phyloP scores from a whole-genome alignment of 2,329 filamentous ascomycete genomes.

The Ceratocystis eucalypticola region DNA sequence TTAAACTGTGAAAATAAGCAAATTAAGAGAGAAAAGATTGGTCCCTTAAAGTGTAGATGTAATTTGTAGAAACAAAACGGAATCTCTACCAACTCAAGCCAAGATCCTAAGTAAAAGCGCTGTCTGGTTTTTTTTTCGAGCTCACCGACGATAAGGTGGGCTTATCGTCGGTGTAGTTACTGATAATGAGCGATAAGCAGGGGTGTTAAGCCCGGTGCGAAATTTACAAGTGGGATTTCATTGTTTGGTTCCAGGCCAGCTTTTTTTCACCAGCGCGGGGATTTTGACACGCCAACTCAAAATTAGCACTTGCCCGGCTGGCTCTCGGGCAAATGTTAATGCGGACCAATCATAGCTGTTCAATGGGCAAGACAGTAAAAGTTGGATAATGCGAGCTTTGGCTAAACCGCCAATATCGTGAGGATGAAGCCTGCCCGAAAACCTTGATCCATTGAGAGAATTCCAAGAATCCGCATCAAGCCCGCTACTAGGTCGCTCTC shows the following conservation, averaged over 20 bases:
- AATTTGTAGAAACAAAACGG: background rate
- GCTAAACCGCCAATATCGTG: slow-evolving; percentile 12
- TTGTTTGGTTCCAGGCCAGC: background rate
- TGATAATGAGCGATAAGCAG: slow-evolving; percentile 13
- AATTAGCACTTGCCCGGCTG: slow-evolving; percentile 8
- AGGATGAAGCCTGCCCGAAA: background rate
- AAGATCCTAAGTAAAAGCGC: background rate
- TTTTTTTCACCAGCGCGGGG: background rate
- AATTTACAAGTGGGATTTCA: background rate
- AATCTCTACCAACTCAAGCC: slow-evolving; percentile 14
- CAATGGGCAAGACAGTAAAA: slow-evolving; percentile 16
- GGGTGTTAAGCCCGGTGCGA: background rate
- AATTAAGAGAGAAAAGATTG: background rate
- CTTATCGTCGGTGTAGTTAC: slow-evolving; percentile 16
- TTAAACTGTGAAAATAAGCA: background rate
- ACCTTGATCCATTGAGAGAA: slow-evolving; percentile 4
- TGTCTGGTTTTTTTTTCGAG: slow-evolving; percentile 16
- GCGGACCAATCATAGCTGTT: slow-evolving; percentile 12
- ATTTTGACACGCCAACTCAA: background rate
- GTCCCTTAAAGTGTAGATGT: slow-evolving; percentile 4
- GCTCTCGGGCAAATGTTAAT: slow-evolving; percentile 15
- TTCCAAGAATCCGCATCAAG: background rate
- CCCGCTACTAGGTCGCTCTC: slow-evolving; percentile 1
- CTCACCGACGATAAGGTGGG: slow-evolving; percentile 13
- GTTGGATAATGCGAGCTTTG: slow-evolving; percentile 13